Percentiles rank a stretch among this genome's conserved stretches.
phyloP scores from a whole-genome alignment of 768 basidiomycete genomes.

The Trametes cingulata region DNA sequence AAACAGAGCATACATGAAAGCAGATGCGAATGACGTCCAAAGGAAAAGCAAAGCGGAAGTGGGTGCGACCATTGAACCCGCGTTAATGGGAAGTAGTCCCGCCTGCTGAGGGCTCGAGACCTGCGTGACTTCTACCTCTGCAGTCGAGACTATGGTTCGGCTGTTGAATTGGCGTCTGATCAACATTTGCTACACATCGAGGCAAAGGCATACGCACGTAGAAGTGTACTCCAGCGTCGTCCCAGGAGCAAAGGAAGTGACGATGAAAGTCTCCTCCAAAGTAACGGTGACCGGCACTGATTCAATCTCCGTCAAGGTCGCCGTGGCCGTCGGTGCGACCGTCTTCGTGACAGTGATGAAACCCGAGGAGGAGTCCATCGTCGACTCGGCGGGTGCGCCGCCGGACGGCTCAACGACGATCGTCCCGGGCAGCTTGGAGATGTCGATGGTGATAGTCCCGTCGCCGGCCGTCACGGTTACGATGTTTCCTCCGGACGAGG shows the following conservation, averaged over 20 bases:
- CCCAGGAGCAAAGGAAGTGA: constrained; percentile 21
- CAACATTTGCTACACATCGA: neutral
- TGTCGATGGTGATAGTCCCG: constrained; percentile 11
- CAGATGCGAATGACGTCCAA: neutral
- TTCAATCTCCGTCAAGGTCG: constrained; percentile 24
- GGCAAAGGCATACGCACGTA: constrained; percentile 11
- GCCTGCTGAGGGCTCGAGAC: constrained; percentile 17
- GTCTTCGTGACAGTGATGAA: constrained; percentile 28
- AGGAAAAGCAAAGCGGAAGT: neutral
- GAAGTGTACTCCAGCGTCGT: constrained; percentile 17
- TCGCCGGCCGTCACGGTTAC: constrained; percentile 13
- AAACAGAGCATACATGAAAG: constrained; percentile 5
- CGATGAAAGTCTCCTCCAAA: constrained; percentile 21
- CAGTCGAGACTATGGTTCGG: constrained; percentile 24
- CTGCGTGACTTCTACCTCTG: constrained; percentile 19
- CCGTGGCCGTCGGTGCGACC: constrained; percentile 27
- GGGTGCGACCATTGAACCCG: neutral
- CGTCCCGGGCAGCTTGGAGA: constrained; percentile 16
- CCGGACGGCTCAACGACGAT: constrained; percentile 17
- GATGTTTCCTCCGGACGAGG: neutral
- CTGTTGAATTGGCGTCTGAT: neutral
- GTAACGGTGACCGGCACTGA: constrained; percentile 23
- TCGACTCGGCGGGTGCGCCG: constrained; percentile 15
- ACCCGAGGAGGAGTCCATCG: constrained; percentile 16
- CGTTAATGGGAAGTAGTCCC: constrained; percentile 30